A percentile compares a stretch with the other conserved stretches of the same genome.
phyloP scores from a whole-genome alignment of 176 grass and related monocot genomes.

The Paspalum vaginatum region DNA sequence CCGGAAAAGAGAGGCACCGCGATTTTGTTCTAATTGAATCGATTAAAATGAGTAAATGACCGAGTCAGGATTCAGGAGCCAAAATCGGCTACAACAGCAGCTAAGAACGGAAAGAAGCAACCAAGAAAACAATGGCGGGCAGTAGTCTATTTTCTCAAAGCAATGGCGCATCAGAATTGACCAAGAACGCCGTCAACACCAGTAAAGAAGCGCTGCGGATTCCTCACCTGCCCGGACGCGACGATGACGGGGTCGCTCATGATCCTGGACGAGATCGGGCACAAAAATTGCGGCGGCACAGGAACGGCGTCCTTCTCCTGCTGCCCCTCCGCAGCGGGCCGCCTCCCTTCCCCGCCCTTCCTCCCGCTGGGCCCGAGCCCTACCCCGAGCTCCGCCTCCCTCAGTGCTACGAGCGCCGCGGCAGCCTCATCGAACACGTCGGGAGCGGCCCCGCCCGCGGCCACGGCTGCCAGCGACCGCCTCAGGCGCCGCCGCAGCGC shows the following conservation, averaged over 20 bases:
- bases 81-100: background rate
- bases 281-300: slow-evolving; percentile 62
- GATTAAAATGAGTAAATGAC: background rate
- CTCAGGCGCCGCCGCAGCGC: slow-evolving; percentile 53
- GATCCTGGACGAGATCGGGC: slow-evolving; percentile 71
- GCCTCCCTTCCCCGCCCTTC: slow-evolving; percentile 23
- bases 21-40: background rate
- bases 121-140: background rate
- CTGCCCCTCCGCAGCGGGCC: slow-evolving; percentile 1
- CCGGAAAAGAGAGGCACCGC: background rate
- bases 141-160: background rate
- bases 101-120: background rate
- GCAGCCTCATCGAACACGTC: slow-evolving; percentile 63
- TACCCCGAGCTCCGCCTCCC: slow-evolving; percentile 48
- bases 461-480: slow-evolving; percentile 48
- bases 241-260: slow-evolving; percentile 86
- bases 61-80: background rate
- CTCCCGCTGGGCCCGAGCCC: background rate
- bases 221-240: slow-evolving; percentile 76
- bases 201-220: background rate
- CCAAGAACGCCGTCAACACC: background rate
- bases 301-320: slow-evolving; percentile 2
- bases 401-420: slow-evolving; percentile 52
- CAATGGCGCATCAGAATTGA: slow-evolving; percentile 13
- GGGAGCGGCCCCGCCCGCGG: slow-evolving; percentile 22